A percentile compares a stretch with the other conserved stretches of the same genome.
Evolutionary conservation across 2,329 filamentous ascomycete species (phyloP).

Genomic region (Clarireedia hainanense): DNA sequence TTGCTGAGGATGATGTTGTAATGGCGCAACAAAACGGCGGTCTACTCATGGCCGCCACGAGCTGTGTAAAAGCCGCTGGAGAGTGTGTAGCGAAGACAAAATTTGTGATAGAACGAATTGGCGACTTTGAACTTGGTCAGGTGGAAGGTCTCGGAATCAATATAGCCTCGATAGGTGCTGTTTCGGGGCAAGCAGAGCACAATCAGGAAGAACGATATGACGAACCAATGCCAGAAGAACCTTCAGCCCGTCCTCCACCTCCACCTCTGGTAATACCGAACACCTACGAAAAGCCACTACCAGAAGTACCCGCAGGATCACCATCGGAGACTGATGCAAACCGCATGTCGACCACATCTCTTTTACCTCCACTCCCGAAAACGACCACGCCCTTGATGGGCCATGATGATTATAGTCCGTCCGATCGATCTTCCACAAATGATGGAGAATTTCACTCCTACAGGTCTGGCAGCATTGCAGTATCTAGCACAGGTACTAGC

Average conservation of each 20-base stretch:
- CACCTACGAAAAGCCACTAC: slow-evolving; percentile 57
- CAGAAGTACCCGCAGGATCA: slow-evolving; percentile 46
- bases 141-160: slow-evolving; percentile 46
- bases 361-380: slow-evolving; percentile 50
- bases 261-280: slow-evolving; percentile 38
- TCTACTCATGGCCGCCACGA: slow-evolving; percentile 71
- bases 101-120: slow-evolving; percentile 76
- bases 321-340: slow-evolving; percentile 27
- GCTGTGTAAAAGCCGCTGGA: slow-evolving; percentile 81
- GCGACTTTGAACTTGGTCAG: slow-evolving; percentile 75
- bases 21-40: slow-evolving; percentile 73
- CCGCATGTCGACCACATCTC: slow-evolving; percentile 39
- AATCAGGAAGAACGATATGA: slow-evolving; percentile 20
- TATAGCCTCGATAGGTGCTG: slow-evolving; percentile 30
- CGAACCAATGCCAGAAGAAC: slow-evolving; percentile 5
- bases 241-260: slow-evolving; percentile 34
- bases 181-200: background rate
- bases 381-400: slow-evolving; percentile 44
- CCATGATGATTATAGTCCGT: slow-evolving; percentile 41
- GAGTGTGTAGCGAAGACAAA: slow-evolving; percentile 87
- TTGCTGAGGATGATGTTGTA: slow-evolving; percentile 64
- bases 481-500: slow-evolving; percentile 69
- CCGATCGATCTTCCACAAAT: slow-evolving; percentile 37
- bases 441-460: slow-evolving; percentile 47
- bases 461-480: slow-evolving; percentile 61